Base-by-base conservation (phyloP, 495 filamentous ascomycete species). In the Emericellopsis terricola region DNA sequence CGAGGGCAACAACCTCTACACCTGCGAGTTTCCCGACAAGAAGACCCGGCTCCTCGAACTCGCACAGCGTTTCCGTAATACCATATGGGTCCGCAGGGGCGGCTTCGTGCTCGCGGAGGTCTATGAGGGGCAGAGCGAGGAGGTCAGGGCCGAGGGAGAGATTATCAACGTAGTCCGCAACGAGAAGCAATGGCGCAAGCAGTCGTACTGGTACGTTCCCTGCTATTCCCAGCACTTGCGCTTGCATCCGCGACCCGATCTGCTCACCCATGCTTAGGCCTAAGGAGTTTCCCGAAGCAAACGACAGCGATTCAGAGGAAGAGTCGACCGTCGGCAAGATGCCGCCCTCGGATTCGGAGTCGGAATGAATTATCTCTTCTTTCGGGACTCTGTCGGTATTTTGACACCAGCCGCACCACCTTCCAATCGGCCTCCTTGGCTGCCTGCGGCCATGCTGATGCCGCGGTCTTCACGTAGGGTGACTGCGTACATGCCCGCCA, bases 101-200 rank as follows among this genome's bases (percentile, higher is more conserved):
- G 81, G 83, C 0, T 94, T 78, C 52, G 82, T 94, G 15, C 52
- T 94, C 13, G 65, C 94, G 15, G 81, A 94, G 19, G 61, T 64
- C 19, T 50, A 51, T 2, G 61, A 69, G 8, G 64, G 76, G 23
- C 71, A 71, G 18, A 68, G 64, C n/a, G 63, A 76, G 32, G 69
- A 73, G 18, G 87, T 83, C 45, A 86, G 81, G 57, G 65, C 94
- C 7, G 63, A 68, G 31, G 89, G 86, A 11, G 81, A 93, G 54
- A 92, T 97, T 48, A 65, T 91, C 44, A 94, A 94, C 49, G 72
- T 97, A 8, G 84, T 97, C 26, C 60, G 79, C 31, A 80, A 93
- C 48, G 89, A 94, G 59, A 89, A 80, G 58, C 62, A 61, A 21
- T 97, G 89, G 89, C 72, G 86, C 40, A 91, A 87, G 56, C 71